Conservation (phyloP, 2,329 filamentous ascomycete species). For the Aspergillus japonicus region DNA sequence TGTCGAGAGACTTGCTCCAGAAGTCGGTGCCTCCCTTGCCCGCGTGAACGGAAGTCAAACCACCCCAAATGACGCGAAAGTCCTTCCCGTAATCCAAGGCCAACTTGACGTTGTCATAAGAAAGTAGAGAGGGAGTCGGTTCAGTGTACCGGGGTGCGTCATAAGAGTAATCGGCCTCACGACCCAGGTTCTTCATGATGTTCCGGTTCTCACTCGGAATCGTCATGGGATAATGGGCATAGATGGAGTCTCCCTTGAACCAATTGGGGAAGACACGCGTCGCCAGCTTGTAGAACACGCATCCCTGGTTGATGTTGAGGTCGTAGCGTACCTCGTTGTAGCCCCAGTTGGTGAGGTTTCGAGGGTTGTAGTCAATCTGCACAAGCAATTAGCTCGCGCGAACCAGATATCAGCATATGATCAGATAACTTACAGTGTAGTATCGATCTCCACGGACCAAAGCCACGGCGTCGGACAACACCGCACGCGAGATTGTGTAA, state of each 20-base stretch:
- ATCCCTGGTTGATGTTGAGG: slow-evolving; percentile 72
- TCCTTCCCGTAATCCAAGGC: slow-evolving; percentile 60
- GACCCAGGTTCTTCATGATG: slow-evolving; percentile 67
- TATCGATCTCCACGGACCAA: slow-evolving; percentile 75
- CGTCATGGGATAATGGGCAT: slow-evolving; percentile 73
- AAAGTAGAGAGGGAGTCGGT: slow-evolving; percentile 56
- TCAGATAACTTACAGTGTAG: slow-evolving; percentile 56
- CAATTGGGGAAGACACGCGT: slow-evolving; percentile 76
- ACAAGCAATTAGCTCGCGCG: slow-evolving; percentile 24
- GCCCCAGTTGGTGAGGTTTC: slow-evolving; percentile 79
- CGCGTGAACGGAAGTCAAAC: slow-evolving; percentile 63
- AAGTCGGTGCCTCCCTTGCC: slow-evolving; percentile 57
- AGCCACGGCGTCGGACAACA: slow-evolving; percentile 75
- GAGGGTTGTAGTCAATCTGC: slow-evolving; percentile 66
- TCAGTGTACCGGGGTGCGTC: slow-evolving; percentile 57
- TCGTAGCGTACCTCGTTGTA: slow-evolving; percentile 74
- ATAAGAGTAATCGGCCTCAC: slow-evolving; percentile 69
- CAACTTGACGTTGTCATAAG: slow-evolving; percentile 61
- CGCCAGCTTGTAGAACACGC: slow-evolving; percentile 81
- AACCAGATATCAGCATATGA: slow-evolving; percentile 6
- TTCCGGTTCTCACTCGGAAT: slow-evolving; percentile 70
- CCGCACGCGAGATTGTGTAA: slow-evolving; percentile 73
- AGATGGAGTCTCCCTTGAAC: slow-evolving; percentile 75
- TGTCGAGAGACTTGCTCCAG: slow-evolving; percentile 60
- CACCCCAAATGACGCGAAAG: slow-evolving; percentile 66